Evolutionary conservation across 176 grass and related monocot species (phyloP), one percentile per base, ranked within the genome.

Genomic region (Saccharum spontaneum): DNA sequence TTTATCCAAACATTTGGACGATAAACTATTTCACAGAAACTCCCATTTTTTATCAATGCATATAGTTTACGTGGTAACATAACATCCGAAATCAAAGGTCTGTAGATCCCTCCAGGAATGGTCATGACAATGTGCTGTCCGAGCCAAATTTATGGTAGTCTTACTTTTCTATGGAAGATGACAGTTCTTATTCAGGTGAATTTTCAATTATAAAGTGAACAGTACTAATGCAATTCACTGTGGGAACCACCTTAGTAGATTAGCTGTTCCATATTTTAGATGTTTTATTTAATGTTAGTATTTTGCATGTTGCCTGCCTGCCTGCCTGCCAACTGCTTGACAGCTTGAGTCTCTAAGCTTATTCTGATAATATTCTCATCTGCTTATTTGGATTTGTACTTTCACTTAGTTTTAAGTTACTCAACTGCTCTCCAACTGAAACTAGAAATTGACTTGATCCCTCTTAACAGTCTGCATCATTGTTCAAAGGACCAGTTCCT

Each of bases 401-500:
- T 54, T 54, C 50, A 54, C 17, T 54, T 54, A 54, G 60, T 50
- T 14, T 38, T 66, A 33, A 8, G 66, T 83, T 67, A 52, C 8
- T 31, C 16, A 12, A 61, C 54, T 81, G 23, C 15, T 83, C 6
- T 87, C 18, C 2, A 77, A 75, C 31, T 91, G 8, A 78, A 81
- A 79, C 39, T 83, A 66, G 17, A 8, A 73, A 36, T 3, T 87
- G 73, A 34, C 73, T 82, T 8, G 41, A 61, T 88, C 11, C 79
- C 57, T 61, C 22, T 61, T 24, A 61, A 61, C 87, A 99, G 94
- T 92, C 97, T 71, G 97, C 94, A 72, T 99, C 97, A 55, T 81
- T 99, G 78, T 99, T 99, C 86, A 99, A 99, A 83, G 97, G 97
- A 80, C 97, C 97, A 40, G 90, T 97, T 26, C 97, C 97, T 86